Evolutionary conservation across 73 alveolate species (phyloP).

Genomic region (Tetrahymena elliotti): DNA sequence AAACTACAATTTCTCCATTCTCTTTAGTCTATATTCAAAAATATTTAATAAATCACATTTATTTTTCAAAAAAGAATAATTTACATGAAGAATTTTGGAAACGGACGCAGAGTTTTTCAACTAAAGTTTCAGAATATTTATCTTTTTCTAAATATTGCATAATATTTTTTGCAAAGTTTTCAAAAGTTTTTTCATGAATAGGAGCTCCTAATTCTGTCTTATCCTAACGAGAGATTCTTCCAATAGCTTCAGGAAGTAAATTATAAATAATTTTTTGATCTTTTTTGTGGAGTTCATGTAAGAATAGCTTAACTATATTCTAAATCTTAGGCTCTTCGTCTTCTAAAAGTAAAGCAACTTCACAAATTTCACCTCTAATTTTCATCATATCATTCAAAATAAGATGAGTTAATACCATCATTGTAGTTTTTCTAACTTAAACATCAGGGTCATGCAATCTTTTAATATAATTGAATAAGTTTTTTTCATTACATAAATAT

Average conservation of each 20-base stretch:
- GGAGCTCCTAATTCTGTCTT: not conserved
- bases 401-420: constrained; percentile 30
- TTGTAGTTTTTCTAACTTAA: constrained; percentile 16
- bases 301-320: constrained; percentile 10
- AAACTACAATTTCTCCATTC: not conserved
- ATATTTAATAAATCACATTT: not conserved
- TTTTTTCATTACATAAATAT: not conserved
- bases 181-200: not conserved
- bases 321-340: constrained; percentile 25
- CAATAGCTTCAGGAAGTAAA: constrained; percentile 17
- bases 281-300: constrained; percentile 22
- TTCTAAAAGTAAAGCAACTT: constrained; percentile 9
- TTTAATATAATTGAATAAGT: not conserved
- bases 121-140: not conserved
- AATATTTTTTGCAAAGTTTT: not conserved
- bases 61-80: not conserved
- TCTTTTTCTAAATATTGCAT: not conserved
- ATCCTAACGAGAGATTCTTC: not conserved
- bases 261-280: constrained; percentile 19
- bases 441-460: constrained; percentile 9
- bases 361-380: constrained; percentile 7
- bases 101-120: not conserved
- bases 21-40: not conserved
- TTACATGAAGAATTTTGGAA: not conserved
- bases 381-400: constrained; percentile 37